A percentile compares a stretch with the other conserved stretches of the same genome.
Conservation (phyloP, 306 rosid species). For the Pterocarpus macrocarpus region DNA sequence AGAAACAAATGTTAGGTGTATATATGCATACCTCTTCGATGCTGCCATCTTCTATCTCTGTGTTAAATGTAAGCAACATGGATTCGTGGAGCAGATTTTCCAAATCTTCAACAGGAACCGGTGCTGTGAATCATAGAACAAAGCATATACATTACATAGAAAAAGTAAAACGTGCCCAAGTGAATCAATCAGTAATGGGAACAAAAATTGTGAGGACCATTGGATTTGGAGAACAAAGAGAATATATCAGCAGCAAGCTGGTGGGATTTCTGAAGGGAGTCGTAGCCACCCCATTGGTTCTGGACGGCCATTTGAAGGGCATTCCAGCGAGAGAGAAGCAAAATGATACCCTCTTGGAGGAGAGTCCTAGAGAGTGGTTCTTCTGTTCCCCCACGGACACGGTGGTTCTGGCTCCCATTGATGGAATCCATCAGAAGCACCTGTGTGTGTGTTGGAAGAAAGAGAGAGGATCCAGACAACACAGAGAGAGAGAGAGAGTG, state of each 20-base stretch:
- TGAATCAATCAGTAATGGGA: not conserved
- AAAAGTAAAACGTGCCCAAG: not conserved
- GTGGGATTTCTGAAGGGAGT: constrained; percentile 70
- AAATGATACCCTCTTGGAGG: constrained; percentile 46
- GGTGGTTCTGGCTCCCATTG: not conserved
- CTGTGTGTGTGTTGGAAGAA: constrained; percentile 28
- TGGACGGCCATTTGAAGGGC: constrained; percentile 82
- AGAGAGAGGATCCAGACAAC: constrained; percentile 33
- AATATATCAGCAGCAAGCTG: constrained; percentile 65
- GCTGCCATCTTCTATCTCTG: constrained; percentile 91
- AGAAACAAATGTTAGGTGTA: not conserved
- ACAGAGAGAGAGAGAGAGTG: constrained; percentile 7
- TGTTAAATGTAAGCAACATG: constrained; percentile 74
- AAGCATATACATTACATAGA: not conserved
- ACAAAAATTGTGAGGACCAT: constrained; percentile 41
- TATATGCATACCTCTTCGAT: constrained; percentile 66
- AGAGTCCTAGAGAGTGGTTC: constrained; percentile 25
- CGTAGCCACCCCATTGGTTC: constrained; percentile 79
- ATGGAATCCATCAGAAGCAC: constrained; percentile 49
- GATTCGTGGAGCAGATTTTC: constrained; percentile 74
- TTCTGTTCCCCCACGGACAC: not conserved
- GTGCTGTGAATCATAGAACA: constrained; percentile 50
- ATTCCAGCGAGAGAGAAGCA: constrained; percentile 72
- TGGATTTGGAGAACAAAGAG: constrained; percentile 67
- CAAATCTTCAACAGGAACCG: constrained; percentile 64